Base-by-base conservation (phyloP, 345 rosid species). In the Populus davidiana region DNA sequence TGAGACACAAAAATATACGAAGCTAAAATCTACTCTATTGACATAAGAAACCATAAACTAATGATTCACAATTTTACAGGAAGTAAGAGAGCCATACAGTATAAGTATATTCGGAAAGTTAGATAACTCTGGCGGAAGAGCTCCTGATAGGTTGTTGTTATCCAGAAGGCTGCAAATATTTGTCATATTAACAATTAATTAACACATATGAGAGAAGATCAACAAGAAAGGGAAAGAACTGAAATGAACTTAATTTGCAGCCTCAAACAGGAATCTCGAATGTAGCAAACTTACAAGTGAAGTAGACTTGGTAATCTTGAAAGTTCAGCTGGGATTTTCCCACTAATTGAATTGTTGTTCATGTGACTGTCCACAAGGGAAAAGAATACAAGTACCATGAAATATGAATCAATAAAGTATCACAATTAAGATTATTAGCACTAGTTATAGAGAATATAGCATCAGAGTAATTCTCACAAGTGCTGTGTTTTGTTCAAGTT, bases 321-420 rank as follows among this genome's bases (percentile, higher is more conserved):
- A 61, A 96, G 86, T 79, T 93, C 98, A 2, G 90, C 86, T 0
- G 99, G 99, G 76, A 96, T 91, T 86, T 87, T 92, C 36, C 99
- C 99, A 47, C 97, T 93, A 43, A 96, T 87, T 65, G 98, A 96
- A 83, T 96, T 96, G 85, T 96, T 96, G 81, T 96, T 96, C 98
- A 96, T 90, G 88, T 96, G 99, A 88, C 98, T 96, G 90, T 74
- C 80, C 78, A 84, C 78, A 70, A 83, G 77, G 82, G 54, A 43
- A 72, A 64, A 82, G 33, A 70, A 72, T 72, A 76, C 18, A 38
- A 65, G 47, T 61, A 74, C 50, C 44, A 63, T 76, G 67, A 72
- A 72, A 44, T 71, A 13, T 72, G 67, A 75, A 50, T 12, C 31
- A 31, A 4, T 59, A 1, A 59, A 33, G 66, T 20, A 72, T 23